Evolutionary conservation across 2,329 filamentous ascomycete species (phyloP).

Genomic region (Aureobasidium sp.): DNA sequence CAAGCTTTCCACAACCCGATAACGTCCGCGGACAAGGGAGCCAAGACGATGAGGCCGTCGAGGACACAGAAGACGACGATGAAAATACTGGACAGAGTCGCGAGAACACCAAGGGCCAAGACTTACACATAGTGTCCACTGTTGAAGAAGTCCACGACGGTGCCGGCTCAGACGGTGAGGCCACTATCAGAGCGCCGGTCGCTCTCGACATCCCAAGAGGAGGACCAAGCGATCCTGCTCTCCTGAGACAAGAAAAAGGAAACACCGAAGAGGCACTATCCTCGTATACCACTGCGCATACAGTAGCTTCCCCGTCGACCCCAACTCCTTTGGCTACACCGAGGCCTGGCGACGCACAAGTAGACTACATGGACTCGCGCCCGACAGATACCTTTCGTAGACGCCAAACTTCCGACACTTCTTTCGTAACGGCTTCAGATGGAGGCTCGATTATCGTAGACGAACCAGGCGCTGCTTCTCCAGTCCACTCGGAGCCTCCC

Average conservation of each 20-base stretch:
- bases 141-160: conserved; percentile 17
- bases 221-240: background rate
- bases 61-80: conserved; percentile 24
- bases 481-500: background rate
- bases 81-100: conserved; percentile 4
- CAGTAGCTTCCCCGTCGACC: background rate
- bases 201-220: conserved; percentile 28
- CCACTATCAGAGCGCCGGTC: conserved; percentile 24
- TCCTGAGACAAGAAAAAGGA: background rate
- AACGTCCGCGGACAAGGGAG: conserved; percentile 19
- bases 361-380: background rate
- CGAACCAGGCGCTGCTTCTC: background rate
- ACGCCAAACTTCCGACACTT: conserved; percentile 5
- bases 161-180: conserved; percentile 20
- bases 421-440: conserved; percentile 11
- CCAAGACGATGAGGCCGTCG: conserved; percentile 21
- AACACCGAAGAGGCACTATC: conserved; percentile 18
- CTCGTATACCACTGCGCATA: conserved; percentile 14
- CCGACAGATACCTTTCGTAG: conserved; percentile 4
- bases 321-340: background rate
- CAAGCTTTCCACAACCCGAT: conserved; percentile 38
- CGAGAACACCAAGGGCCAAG: background rate
- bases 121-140: background rate
- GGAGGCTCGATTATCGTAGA: conserved; percentile 10
- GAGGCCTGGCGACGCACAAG: background rate